These are phyloP conservation scores for Immersiella caudata DNA, from an alignment of 495 filamentous ascomycete species.

Conservation along the genomic window DNA sequence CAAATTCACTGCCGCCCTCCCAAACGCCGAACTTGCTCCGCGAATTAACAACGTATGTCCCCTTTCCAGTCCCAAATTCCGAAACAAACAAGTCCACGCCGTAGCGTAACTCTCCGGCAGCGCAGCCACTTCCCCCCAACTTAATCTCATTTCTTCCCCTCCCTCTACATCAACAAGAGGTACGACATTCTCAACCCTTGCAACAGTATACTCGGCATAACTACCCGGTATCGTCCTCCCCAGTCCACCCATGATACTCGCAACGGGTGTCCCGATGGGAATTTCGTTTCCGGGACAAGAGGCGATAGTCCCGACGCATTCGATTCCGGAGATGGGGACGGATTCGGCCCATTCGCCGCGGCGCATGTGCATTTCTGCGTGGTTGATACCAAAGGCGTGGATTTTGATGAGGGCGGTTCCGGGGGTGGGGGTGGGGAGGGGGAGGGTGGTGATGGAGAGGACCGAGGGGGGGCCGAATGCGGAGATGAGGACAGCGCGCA, in stretches of 20 bases:
- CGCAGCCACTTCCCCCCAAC: constrained; percentile 48
- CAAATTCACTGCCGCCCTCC: constrained; percentile 49
- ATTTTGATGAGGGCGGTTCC: constrained; percentile 37
- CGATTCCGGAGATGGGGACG: constrained; percentile 48
- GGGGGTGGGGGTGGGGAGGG: not conserved
- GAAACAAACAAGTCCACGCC: constrained; percentile 49
- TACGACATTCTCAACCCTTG: not conserved
- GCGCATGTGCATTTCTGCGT: constrained; percentile 57
- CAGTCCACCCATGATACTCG: constrained; percentile 25
- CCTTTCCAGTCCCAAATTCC: constrained; percentile 36
- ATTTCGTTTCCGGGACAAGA: constrained; percentile 44
- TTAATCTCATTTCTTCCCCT: not conserved
- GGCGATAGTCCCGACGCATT: constrained; percentile 50
- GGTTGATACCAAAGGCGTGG: constrained; percentile 53
- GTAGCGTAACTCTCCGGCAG: constrained; percentile 50
- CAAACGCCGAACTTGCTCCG: constrained; percentile 49
- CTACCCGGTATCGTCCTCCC: not conserved
- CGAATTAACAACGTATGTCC: constrained; percentile 46
- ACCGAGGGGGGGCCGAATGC: not conserved
- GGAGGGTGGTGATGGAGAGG: not conserved
- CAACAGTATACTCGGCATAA: not conserved
- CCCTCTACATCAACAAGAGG: not conserved
- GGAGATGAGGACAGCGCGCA: constrained; percentile 3
- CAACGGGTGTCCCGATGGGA: constrained; percentile 40
- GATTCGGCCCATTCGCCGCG: constrained; percentile 55